A percentile compares a stretch with the other conserved stretches of the same genome.
Evolutionary conservation across 495 filamentous ascomycete species (phyloP).

Genomic region (Daldinia bambusicola): DNA sequence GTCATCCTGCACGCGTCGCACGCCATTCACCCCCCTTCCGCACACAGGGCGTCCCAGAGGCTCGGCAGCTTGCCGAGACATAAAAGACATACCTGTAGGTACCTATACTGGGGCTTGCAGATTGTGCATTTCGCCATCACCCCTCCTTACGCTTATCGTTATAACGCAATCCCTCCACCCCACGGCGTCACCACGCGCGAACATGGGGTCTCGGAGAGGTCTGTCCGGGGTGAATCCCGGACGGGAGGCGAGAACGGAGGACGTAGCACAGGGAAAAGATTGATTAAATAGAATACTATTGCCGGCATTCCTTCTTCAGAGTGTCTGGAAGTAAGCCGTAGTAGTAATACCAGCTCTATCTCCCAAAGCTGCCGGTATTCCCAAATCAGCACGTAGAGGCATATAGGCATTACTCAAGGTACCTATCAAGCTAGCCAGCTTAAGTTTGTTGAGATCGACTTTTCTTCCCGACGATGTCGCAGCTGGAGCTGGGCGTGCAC

Average conservation of each 20-base stretch:
- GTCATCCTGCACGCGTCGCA: slow-evolving; percentile 29
- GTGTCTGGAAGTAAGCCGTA: neutral
- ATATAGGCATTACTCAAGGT: too few species aligned
- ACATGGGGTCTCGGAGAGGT: slow-evolving; percentile 26
- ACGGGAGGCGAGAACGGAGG: slow-evolving; percentile 26
- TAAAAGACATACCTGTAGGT: neutral
- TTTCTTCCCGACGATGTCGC: slow-evolving; percentile 20
- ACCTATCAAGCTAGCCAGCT: too few species aligned
- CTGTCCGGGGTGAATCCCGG: neutral
- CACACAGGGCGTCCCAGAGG: neutral
- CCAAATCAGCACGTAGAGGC: too few species aligned
- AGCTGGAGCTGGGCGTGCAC: slow-evolving; percentile 29
- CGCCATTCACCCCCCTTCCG: slow-evolving; percentile 17
- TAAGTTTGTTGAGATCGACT: too few species aligned
- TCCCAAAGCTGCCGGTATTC: neutral
- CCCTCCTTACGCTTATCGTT: slow-evolving; percentile 3
- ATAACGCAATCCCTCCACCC: slow-evolving; percentile 37
- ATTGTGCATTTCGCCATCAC: neutral
- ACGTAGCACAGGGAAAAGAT: neutral
- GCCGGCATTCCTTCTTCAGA: neutral
- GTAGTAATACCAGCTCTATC: neutral
- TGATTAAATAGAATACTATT: neutral
- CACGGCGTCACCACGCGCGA: slow-evolving; percentile 32
- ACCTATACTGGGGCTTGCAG: neutral
- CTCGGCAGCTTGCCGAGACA: neutral